Percentiles rank a stretch among this genome's conserved stretches.
Conservation (phyloP, 805 yeast species). For the Tetrapisispora namnaoensis region DNA sequence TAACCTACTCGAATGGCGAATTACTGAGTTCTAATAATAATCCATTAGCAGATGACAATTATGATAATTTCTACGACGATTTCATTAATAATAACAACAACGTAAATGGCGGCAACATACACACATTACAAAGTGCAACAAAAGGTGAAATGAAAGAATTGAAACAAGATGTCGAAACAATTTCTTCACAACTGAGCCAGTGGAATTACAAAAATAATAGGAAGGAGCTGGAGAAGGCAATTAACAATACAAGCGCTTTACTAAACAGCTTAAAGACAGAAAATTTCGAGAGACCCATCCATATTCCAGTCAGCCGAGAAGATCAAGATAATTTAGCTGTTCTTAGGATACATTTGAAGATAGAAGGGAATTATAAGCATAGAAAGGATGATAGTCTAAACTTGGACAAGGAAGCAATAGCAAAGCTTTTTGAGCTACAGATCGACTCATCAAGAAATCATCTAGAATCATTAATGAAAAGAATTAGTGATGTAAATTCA, state of each 20-base stretch:
- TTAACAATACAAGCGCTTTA: constrained; percentile 42
- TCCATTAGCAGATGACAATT: not conserved
- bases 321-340: constrained; percentile 22
- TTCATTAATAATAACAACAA: not conserved
- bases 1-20: constrained; percentile 6
- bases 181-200: constrained; percentile 46
- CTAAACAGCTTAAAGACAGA: constrained; percentile 44
- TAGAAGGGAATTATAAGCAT: constrained; percentile 12
- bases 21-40: not conserved
- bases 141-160: constrained; percentile 5
- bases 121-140: too few relatives aligned
- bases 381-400: constrained; percentile 38
- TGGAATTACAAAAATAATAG: constrained; percentile 68
- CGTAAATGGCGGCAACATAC: not conserved
- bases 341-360: constrained; percentile 18
- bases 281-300: constrained; percentile 51
- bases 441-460: constrained; percentile 58
- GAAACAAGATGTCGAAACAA: constrained; percentile 10
- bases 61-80: constrained; percentile 2
- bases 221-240: constrained; percentile 51
- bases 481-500: constrained; percentile 86
- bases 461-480: constrained; percentile 56
- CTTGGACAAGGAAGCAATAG: constrained; percentile 52
- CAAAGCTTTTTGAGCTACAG: constrained; percentile 61
- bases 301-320: constrained; percentile 42